Percentiles rank a stretch among this genome's conserved stretches.
These are phyloP conservation scores for Globisporangium paroecandrum DNA, from an alignment of 352 stramenopile genomes.

Conservation along the genomic window DNA sequence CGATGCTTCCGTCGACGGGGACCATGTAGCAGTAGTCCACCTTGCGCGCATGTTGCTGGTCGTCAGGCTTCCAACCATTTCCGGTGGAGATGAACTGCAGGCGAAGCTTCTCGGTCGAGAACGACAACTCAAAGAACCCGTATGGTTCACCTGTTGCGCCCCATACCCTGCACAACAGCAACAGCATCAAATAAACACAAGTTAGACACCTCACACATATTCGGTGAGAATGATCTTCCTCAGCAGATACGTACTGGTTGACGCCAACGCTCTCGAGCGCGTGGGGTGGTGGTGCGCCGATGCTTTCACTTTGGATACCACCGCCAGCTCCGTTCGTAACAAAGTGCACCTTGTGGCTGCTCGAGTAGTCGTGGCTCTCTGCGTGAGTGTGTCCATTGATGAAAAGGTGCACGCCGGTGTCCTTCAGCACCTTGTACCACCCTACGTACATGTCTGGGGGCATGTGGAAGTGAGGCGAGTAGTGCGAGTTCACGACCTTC, in stretches of 20 bases:
- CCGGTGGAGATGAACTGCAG: slow-evolving; percentile 43
- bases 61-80: slow-evolving; percentile 15
- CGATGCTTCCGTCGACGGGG: slow-evolving; percentile 9
- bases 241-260: slow-evolving; percentile 10
- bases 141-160: slow-evolving; percentile 45
- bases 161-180: slow-evolving; percentile 32
- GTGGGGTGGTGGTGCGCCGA: slow-evolving; percentile 41
- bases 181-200: background rate
- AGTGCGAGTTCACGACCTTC: slow-evolving; percentile 72
- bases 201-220: background rate
- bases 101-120: slow-evolving; percentile 41
- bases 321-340: slow-evolving; percentile 69
- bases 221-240: background rate
- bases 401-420: slow-evolving; percentile 44
- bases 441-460: slow-evolving; percentile 48
- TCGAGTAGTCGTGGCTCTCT: slow-evolving; percentile 57
- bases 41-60: slow-evolving; percentile 9
- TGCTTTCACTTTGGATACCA: slow-evolving; percentile 68
- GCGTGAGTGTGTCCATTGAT: slow-evolving; percentile 74
- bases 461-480: slow-evolving; percentile 71
- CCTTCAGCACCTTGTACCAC: slow-evolving; percentile 51
- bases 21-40: slow-evolving; percentile 16
- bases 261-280: slow-evolving; percentile 24
- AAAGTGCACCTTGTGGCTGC: slow-evolving; percentile 63
- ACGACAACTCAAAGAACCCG: slow-evolving; percentile 69